Base-by-base conservation (phyloP, 768 basidiomycete species). In the Kwoniella heveanensis region DNA sequence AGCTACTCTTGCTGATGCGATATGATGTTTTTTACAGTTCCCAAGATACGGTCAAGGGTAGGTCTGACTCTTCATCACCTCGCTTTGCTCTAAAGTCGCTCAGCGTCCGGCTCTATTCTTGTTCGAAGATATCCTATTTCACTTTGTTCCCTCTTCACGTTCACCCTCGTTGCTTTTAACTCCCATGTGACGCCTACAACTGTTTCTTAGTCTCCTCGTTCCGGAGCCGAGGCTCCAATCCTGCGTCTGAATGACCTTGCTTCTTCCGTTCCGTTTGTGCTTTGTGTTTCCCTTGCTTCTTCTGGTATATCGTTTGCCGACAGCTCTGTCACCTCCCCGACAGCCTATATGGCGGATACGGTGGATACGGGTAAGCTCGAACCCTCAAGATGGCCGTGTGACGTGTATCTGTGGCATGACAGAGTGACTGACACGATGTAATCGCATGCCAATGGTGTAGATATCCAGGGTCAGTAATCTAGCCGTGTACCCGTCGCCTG, bases 11-110 rank as follows among this genome's bases (percentile, higher is more conserved):
- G 32, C 32, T 32, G 32, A 32, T 32, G 32, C 13, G 32, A 32
- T 32, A 32, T 13, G 5, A 13, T 32, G 13, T 32, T 5, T 32
- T 32, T 13, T 32, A 13, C 24, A 75, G 73, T 66, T 75, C 64
- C 73, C 73, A 22, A 57, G 73, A 46, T 75, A 75, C 47, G 57
- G 46, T 9, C 60, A 61, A 59, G 64, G 66, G 67, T 68, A 46
- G 24, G 55, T 66, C 5, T 32, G 1, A n/a, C 37, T 30, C 15
- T 29, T 58, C 4, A n/a, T n/a, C n/a, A n/a, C n/a, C 46, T 25
- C 57, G 26, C 15, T 15, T 22, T 30, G 24, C 46, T 21, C 2
- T 6, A 10, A 2, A 10, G 12, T 48, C n/a, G n/a, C n/a, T n/a
- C n/a, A n/a, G n/a, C n/a, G n/a, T n/a, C 46, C 6, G 17, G 46